A percentile compares a stretch with the other conserved stretches of the same genome.
These are phyloP conservation scores for Lentinus brumalis DNA, from an alignment of 768 basidiomycete species.

Conservation along the genomic window DNA sequence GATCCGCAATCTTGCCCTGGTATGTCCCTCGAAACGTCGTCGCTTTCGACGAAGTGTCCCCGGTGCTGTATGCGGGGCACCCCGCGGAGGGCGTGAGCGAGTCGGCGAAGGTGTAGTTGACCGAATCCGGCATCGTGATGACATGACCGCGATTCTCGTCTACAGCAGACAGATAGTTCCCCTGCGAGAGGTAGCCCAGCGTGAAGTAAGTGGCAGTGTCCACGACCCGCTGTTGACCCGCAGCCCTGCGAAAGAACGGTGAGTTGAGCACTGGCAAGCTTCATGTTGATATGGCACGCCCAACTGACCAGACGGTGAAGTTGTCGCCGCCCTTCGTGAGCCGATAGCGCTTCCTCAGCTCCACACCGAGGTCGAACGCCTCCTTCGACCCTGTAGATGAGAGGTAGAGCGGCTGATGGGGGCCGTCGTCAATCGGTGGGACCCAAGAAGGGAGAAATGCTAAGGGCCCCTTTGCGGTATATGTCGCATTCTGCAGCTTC, in stretches of 20 bases:
- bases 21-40: slow-evolving; percentile 37
- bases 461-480: slow-evolving; percentile 40
- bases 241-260: slow-evolving; percentile 35
- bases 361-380: slow-evolving; percentile 42
- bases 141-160: slow-evolving; percentile 37
- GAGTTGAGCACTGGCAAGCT: too few relatives aligned
- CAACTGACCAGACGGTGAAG: slow-evolving; percentile 43
- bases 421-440: slow-evolving; percentile 41
- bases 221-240: slow-evolving; percentile 42
- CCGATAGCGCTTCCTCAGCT: slow-evolving; percentile 41
- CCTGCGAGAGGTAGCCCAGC: slow-evolving; percentile 45
- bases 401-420: slow-evolving; percentile 43
- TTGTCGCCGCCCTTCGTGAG: slow-evolving; percentile 43
- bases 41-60: slow-evolving; percentile 33
- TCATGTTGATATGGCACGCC: neutral
- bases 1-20: slow-evolving; percentile 34
- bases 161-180: slow-evolving; percentile 37
- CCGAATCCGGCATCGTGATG: slow-evolving; percentile 42
- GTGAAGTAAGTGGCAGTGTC: slow-evolving; percentile 45
- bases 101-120: slow-evolving; percentile 44
- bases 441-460: slow-evolving; percentile 44
- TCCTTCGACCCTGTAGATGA: slow-evolving; percentile 42
- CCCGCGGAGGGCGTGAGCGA: slow-evolving; percentile 44
- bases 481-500: slow-evolving; percentile 45
- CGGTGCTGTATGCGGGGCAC: slow-evolving; percentile 39